These are phyloP conservation scores for Physaria fendleri DNA, from an alignment of 345 rosid species.

Conservation along the genomic window DNA sequence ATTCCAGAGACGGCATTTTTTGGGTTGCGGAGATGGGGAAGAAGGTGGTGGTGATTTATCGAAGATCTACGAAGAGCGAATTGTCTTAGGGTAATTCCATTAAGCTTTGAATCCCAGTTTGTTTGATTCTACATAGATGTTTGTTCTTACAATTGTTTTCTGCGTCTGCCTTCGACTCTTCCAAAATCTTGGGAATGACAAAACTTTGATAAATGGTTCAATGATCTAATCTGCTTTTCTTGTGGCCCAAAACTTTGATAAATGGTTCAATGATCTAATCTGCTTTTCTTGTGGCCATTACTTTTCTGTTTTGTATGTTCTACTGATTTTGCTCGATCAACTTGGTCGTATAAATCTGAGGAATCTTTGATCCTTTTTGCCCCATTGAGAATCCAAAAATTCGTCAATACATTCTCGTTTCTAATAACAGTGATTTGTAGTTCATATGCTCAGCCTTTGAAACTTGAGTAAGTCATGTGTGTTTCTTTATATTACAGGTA, in stretches of 20 bases:
- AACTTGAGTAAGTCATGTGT: too few species aligned
- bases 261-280: background rate
- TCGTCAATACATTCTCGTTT: too few species aligned
- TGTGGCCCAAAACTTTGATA: background rate
- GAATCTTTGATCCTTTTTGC: too few species aligned
- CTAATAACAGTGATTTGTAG: too few species aligned
- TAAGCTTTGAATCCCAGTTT: background rate
- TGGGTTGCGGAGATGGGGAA: constrained; percentile 93
- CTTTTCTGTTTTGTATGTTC: too few species aligned
- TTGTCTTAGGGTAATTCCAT: constrained; percentile 68
- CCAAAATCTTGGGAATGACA: too few species aligned
- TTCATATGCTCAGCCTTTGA: too few species aligned
- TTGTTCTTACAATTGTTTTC: background rate
- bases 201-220: background rate
- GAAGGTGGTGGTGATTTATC: constrained; percentile 76
- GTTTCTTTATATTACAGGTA: constrained; percentile 46
- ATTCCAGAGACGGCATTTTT: constrained; percentile 59
- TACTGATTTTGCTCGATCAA: too few species aligned
- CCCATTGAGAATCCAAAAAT: too few species aligned
- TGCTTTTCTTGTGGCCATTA: background rate
- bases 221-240: background rate
- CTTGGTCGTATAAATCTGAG: too few species aligned
- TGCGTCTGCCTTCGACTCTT: too few species aligned
- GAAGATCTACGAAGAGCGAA: constrained; percentile 78
- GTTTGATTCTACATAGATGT: background rate